Evolutionary conservation across 306 rosid genomes (phyloP), one percentile per base, ranked within the genome.

Genomic region (Ochetophila trinervis): DNA sequence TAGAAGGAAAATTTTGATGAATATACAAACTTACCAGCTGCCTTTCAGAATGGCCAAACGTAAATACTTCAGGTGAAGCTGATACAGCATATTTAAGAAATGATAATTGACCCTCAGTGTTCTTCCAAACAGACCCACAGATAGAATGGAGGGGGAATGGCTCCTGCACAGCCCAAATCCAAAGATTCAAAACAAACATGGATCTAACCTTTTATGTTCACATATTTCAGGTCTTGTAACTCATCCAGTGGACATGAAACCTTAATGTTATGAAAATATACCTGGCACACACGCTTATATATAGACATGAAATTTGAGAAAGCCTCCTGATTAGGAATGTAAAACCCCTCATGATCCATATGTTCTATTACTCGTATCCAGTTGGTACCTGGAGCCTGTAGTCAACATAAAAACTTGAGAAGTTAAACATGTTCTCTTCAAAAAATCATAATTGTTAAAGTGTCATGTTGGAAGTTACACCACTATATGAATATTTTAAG

Each of bases 111-210:
- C 96, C 97, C 87, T 94, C 99, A 2, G 85, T 85, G 66, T 94
- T 90, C 84, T 90, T 88, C 99, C 99, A 94, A 57, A 94, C 82
- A 63, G 95, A 88, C 65, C 99, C 96, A 74, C 91, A 94, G 49
- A 94, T 66, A 40, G 96, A 87, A 76, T 90, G 88, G 54, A 94
- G 89, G n/a, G 99, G 99, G 78, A 94, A 90, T n/a, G 85, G 85
- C 63, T 88, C 99, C 99, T 94, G 78, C 62, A 57, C 60, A 60
- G 55, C 62, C 53, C 83, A 80, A 71, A 40, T 52, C 45, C 66
- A 81, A 63, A 48, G 49, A 54, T 7, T 37, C 45, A 48, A 34
- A 60, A 59, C 44, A 55, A 65, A 53, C 4, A 64, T 20, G 45
- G n/a, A 53, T 49, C 2, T 23, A 54, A 52, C 22, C 52, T 27